phyloP scores from a whole-genome alignment of 2,329 filamentous ascomycete species.

The Pseudogymnoascus sp. region DNA sequence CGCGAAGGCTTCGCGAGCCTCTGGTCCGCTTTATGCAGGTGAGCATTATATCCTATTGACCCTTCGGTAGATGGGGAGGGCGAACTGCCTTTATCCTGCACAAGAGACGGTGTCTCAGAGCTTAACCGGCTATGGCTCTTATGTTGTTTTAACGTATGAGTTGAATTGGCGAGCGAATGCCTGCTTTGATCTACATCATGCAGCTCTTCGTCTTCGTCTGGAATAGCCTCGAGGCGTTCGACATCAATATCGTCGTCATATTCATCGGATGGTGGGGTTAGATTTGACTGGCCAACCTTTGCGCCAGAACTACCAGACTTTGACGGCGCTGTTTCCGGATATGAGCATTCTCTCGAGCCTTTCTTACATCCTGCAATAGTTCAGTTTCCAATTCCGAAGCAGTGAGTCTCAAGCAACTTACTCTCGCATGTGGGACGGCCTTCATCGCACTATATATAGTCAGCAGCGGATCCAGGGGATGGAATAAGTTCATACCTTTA shows the following conservation, averaged over 20 bases:
- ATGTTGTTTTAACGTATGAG: constrained; percentile 32
- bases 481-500: constrained; percentile 50
- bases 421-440: constrained; percentile 76
- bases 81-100: constrained; percentile 44
- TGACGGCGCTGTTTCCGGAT: constrained; percentile 59
- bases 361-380: constrained; percentile 67
- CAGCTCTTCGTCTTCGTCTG: constrained; percentile 43
- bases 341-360: constrained; percentile 81
- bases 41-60: constrained; percentile 23
- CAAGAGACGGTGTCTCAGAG: constrained; percentile 47
- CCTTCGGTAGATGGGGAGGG: constrained; percentile 42
- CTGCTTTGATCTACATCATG: constrained; percentile 15
- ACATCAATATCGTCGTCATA: constrained; percentile 39
- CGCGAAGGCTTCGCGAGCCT: constrained; percentile 21
- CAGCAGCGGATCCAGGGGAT: constrained; percentile 17
- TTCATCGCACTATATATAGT: constrained; percentile 72
- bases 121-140: constrained; percentile 34
- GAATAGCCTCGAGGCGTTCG: constrained; percentile 45
- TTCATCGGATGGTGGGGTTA: constrained; percentile 47
- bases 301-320: constrained; percentile 20
- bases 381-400: constrained; percentile 21
- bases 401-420: constrained; percentile 32
- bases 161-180: constrained; percentile 19
- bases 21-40: constrained; percentile 14
- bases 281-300: constrained; percentile 25